These are phyloP conservation scores for Debaryomyces prosopidis DNA, from an alignment of 805 yeast species.

Conservation along the genomic window DNA sequence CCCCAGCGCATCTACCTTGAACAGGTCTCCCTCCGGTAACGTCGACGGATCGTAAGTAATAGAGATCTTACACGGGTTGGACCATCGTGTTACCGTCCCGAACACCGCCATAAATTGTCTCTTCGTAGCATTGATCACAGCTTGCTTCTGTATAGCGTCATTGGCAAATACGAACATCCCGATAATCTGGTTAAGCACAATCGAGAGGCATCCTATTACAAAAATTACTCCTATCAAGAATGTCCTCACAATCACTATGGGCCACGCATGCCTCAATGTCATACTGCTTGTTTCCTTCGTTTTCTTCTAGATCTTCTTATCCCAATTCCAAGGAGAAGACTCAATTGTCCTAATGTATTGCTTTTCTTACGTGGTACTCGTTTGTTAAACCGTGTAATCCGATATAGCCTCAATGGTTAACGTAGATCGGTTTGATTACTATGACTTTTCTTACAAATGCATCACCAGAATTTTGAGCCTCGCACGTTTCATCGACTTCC, in stretches of 20 bases:
- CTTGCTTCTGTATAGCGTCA: conserved; percentile 37
- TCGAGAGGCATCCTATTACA: conserved; percentile 33
- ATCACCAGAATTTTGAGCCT: too few species aligned
- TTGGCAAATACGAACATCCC: conserved; percentile 30
- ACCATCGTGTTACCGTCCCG: conserved; percentile 48
- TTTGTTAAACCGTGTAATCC: too few species aligned
- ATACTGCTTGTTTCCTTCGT: too few species aligned
- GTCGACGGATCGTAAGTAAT: conserved; percentile 47
- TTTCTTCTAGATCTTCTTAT: too few species aligned
- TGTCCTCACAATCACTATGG: conserved; percentile 21
- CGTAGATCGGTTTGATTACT: too few species aligned
- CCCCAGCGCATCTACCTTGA: conserved; percentile 31
- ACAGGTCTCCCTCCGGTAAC: conserved; percentile 13
- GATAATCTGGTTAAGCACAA: conserved; percentile 47
- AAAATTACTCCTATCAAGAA: conserved; percentile 21
- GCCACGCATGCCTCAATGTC: conserved; percentile 12
- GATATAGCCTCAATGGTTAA: too few species aligned
- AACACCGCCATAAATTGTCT: conserved; percentile 56
- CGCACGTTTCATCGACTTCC: too few species aligned
- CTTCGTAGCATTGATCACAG: conserved; percentile 55
- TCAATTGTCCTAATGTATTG: too few species aligned
- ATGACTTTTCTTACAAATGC: too few species aligned
- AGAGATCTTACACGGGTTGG: conserved; percentile 53
- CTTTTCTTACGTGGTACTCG: too few species aligned
- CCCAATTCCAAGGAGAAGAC: too few species aligned